A percentile compares a stretch with the other conserved stretches of the same genome.
Evolutionary conservation across 192 early-diverging fungal species (phyloP).

Genomic region (Tieghemiomyces parasiticus): DNA sequence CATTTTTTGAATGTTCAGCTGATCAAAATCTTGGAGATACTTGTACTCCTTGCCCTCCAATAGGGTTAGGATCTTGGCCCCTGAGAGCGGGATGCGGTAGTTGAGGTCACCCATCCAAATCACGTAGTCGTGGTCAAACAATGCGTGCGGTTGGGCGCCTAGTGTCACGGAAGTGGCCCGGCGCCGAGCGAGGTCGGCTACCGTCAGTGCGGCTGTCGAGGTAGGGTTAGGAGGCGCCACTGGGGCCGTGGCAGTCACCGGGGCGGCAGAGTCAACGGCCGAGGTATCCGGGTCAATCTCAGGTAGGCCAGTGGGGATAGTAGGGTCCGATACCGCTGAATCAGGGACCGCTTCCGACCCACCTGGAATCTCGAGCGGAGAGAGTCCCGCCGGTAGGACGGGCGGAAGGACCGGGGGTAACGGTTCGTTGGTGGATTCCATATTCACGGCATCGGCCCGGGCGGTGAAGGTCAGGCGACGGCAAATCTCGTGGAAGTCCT

Average conservation of each 20-base stretch:
- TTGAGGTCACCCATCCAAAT: conserved; percentile 95
- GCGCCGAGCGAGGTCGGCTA: background rate
- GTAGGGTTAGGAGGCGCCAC: too few relatives aligned
- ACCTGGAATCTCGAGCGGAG: too few relatives aligned
- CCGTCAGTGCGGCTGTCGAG: too few relatives aligned
- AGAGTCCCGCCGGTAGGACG: too few relatives aligned
- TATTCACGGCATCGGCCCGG: background rate
- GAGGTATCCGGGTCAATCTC: background rate
- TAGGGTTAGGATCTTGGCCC: conserved; percentile 37
- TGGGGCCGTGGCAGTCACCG: too few relatives aligned
- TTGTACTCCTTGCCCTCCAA: conserved; percentile 39
- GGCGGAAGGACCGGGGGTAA: too few relatives aligned
- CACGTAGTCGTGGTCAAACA: conserved; percentile 58
- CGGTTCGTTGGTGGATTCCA: too few relatives aligned
- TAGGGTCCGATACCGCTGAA: background rate
- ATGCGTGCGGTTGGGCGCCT: conserved; percentile 18
- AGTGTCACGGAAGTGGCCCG: background rate
- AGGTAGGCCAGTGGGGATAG: background rate
- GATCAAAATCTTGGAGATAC: conserved; percentile 64
- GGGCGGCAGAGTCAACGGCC: background rate
- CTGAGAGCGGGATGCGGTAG: conserved; percentile 63
- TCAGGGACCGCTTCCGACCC: background rate
- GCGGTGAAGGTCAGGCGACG: conserved; percentile 42
- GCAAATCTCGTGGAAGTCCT: conserved; percentile 77
- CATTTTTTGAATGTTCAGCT: conserved; percentile 51